Evolutionary conservation across 1,284 basidiomycete genomes (phyloP).

Genomic region (Agroathelia rolfsii): DNA sequence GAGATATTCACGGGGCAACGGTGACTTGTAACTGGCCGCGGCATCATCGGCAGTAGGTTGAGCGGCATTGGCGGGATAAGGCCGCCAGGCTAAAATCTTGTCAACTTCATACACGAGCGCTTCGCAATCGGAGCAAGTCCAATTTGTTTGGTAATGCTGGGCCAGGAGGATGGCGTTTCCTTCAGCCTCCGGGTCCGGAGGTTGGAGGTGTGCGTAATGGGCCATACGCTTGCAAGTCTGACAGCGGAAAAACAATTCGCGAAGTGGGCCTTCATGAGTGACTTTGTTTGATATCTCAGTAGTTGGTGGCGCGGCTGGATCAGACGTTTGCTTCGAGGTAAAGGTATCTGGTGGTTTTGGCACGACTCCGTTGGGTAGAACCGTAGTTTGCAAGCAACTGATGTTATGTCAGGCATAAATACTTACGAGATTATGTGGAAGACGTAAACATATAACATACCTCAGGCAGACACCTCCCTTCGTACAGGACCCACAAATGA

Average conservation of each 20-base stretch:
- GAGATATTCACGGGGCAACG: slow-evolving; percentile 78
- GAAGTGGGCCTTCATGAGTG: slow-evolving; percentile 14
- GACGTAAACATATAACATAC: no score
- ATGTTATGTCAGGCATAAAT: no score
- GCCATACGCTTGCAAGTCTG: slow-evolving; percentile 68
- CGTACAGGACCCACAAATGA: slow-evolving; percentile 68
- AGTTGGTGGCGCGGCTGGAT: slow-evolving; percentile 11
- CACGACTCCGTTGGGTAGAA: slow-evolving; percentile 3
- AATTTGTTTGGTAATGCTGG: slow-evolving; percentile 53
- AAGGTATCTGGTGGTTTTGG: slow-evolving; percentile 7
- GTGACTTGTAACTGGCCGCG: slow-evolving; percentile 42
- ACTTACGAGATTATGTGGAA: no score
- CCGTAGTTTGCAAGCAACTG: no score
- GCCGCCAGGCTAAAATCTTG: slow-evolving; percentile 86
- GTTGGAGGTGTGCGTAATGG: slow-evolving; percentile 70
- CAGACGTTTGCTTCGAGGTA: not conserved
- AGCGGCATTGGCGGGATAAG: slow-evolving; percentile 53
- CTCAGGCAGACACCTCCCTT: slow-evolving; percentile 71
- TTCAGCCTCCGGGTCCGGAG: slow-evolving; percentile 24
- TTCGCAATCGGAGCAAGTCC: slow-evolving; percentile 75
- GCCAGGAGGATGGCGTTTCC: slow-evolving; percentile 38
- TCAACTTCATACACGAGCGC: slow-evolving; percentile 69
- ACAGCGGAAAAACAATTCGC: slow-evolving; percentile 68
- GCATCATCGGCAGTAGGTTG: slow-evolving; percentile 39
- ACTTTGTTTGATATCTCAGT: slow-evolving; percentile 7